A percentile compares a stretch with the other conserved stretches of the same genome.
These are phyloP conservation scores for Magnusiomyces paraingens DNA, from an alignment of 1,139 yeast genomes.

Conservation along the genomic window DNA sequence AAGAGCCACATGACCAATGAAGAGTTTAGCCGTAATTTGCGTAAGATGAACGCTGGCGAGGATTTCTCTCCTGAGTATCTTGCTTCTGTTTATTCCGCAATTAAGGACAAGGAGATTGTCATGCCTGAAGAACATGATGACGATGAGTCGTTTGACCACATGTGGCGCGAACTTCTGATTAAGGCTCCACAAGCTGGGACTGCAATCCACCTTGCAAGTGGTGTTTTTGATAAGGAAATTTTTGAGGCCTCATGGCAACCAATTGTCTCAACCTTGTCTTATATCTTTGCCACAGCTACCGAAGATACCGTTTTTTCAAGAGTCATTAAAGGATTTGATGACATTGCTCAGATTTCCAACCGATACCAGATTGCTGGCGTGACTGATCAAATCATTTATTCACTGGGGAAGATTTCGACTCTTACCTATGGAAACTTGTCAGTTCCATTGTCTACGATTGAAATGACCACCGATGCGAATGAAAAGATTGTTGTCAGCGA, in stretches of 20 bases:
- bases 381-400: slow-evolving; percentile 58
- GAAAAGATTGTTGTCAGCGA: slow-evolving; percentile 67
- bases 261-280: slow-evolving; percentile 61
- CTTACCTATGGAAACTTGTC: slow-evolving; percentile 38
- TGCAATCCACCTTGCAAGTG: slow-evolving; percentile 26
- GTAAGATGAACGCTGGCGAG: slow-evolving; percentile 64
- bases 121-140: slow-evolving; percentile 96
- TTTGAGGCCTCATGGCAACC: slow-evolving; percentile 58
- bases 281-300: slow-evolving; percentile 77
- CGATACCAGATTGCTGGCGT: slow-evolving; percentile 51
- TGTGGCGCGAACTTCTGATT: slow-evolving; percentile 81
- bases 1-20: slow-evolving; percentile 78
- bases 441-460: slow-evolving; percentile 33
- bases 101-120: slow-evolving; percentile 80
- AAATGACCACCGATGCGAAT: slow-evolving; percentile 38
- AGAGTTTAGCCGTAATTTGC: slow-evolving; percentile 70
- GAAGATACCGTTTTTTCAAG: slow-evolving; percentile 87
- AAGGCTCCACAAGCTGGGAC: slow-evolving; percentile 30
- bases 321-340: slow-evolving; percentile 82
- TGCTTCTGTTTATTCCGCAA: slow-evolving; percentile 71
- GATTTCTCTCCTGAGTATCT: slow-evolving; percentile 73
- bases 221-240: slow-evolving; percentile 58
- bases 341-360: slow-evolving; percentile 69
- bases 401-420: slow-evolving; percentile 54
- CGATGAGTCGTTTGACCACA: slow-evolving; percentile 85